Conservation (phyloP, 1,284 basidiomycete genomes). For the Ustilago curta region DNA sequence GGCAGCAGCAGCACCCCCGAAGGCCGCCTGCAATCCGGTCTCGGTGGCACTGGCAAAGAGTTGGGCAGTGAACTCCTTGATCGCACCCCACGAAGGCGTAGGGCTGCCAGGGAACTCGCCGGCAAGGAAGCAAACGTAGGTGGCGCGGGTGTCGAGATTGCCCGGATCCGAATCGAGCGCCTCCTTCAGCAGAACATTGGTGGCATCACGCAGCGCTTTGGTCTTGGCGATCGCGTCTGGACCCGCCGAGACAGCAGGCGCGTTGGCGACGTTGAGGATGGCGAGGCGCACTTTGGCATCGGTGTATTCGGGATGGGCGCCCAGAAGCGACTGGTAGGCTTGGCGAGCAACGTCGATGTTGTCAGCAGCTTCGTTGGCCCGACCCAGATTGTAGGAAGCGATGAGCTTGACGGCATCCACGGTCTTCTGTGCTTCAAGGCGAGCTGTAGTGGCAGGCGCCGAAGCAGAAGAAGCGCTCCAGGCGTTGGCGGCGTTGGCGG, state of each 20-base stretch:
- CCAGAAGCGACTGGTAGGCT: conserved; percentile 62
- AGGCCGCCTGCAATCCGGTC: conserved; percentile 44
- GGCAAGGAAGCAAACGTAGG: conserved; percentile 67
- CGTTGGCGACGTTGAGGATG: conserved; percentile 54
- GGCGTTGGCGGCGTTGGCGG: conserved; percentile 31
- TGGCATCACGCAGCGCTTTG: conserved; percentile 51
- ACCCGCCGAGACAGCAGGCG: conserved; percentile 16
- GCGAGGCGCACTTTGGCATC: conserved; percentile 68
- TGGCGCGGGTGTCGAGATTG: conserved; percentile 63
- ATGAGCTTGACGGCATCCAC: conserved; percentile 59
- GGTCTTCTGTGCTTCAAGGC: conserved; percentile 40
- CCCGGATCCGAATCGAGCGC: conserved; percentile 62
- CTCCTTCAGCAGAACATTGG: conserved; percentile 61
- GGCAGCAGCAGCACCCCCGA: conserved; percentile 57
- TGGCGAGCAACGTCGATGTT: conserved; percentile 56
- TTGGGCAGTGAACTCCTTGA: conserved; percentile 66
- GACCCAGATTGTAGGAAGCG: conserved; percentile 65
- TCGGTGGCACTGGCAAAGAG: conserved; percentile 56
- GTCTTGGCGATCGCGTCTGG: conserved; percentile 26
- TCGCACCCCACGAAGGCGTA: conserved; percentile 57
- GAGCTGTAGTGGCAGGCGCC: conserved; percentile 30
- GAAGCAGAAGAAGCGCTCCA: conserved; percentile 29
- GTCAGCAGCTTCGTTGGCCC: conserved; percentile 58
- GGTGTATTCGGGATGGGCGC: conserved; percentile 66
- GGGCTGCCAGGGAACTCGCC: conserved; percentile 64